Evolutionary conservation across 441 rosid species (phyloP).

Genomic region (Adansonia madagascariensis): DNA sequence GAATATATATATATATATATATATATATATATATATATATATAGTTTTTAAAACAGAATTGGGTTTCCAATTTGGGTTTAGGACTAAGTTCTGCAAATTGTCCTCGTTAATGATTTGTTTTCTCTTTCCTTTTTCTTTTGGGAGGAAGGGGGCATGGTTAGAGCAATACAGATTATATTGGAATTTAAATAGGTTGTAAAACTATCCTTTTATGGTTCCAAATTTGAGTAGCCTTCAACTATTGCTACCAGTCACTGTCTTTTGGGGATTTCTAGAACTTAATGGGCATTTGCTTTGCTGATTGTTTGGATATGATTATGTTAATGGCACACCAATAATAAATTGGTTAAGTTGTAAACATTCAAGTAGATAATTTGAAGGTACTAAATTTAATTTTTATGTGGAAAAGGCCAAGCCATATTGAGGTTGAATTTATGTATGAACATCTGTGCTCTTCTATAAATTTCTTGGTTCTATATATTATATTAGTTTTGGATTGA

Average conservation of each 20-base stretch:
- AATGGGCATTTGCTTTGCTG: not conserved
- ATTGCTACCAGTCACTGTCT: not conserved
- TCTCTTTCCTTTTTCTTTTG: not conserved
- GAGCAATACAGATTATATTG: not conserved
- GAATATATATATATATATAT: not conserved
- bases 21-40: too few relatives aligned
- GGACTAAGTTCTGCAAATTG: not conserved
- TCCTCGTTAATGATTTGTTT: not conserved
- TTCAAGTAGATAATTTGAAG: not conserved
- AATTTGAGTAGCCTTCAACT: slow-evolving; percentile 13
- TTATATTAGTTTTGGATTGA: not conserved
- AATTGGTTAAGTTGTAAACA: not conserved
- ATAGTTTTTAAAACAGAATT: not conserved
- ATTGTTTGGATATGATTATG: not conserved
- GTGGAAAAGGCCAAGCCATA: not conserved
- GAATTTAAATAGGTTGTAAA: slow-evolving; percentile 5
- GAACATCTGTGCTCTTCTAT: not conserved
- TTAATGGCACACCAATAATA: slow-evolving; percentile 1
- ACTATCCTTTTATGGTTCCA: not conserved
- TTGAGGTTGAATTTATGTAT: not conserved
- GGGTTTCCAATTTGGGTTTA: not conserved
- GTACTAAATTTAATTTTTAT: not conserved
- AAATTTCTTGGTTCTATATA: not conserved
- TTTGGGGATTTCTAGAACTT: not conserved
- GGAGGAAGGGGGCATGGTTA: not conserved